phyloP scores from a whole-genome alignment of 768 basidiomycete genomes.

The Mycena chlorophos region DNA sequence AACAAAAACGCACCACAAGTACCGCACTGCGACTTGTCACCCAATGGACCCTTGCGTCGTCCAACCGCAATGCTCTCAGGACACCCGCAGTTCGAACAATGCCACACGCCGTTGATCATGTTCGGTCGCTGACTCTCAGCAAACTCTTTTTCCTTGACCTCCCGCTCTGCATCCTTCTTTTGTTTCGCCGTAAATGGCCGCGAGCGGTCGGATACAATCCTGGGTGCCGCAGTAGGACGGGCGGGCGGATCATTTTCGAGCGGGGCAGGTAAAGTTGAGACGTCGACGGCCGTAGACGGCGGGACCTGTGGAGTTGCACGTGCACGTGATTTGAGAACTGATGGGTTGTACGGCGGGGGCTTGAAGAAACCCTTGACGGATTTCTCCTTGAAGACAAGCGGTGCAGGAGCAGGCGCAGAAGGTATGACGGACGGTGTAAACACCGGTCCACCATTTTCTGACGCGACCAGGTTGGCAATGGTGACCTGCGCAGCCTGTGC shows the following conservation, averaged over 20 bases:
- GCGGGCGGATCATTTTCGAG: conserved; percentile 61
- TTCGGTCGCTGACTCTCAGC: conserved; percentile 82
- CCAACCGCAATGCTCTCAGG: conserved; percentile 86
- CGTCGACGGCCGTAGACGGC: conserved; percentile 67
- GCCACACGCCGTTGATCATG: conserved; percentile 85
- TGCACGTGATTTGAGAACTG: conserved; percentile 62
- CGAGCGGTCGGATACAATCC: conserved; percentile 45
- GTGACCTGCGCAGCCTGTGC: conserved; percentile 80
- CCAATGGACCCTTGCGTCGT: conserved; percentile 84
- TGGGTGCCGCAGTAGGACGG: conserved; percentile 32
- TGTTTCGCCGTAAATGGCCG: conserved; percentile 57
- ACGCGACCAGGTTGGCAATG: conserved; percentile 92
- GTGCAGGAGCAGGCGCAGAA: conserved; percentile 35
- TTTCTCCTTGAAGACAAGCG: conserved; percentile 58
- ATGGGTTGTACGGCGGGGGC: conserved; percentile 56
- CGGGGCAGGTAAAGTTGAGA: conserved; percentile 55
- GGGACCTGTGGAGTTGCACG: conserved; percentile 57
- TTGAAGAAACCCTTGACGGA: conserved; percentile 74
- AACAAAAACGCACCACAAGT: conserved; percentile 77
- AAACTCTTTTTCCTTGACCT: conserved; percentile 83
- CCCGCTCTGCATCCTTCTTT: conserved; percentile 72
- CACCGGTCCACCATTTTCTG: conserved; percentile 72
- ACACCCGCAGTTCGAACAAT: conserved; percentile 93
- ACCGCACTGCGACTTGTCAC: conserved; percentile 88
- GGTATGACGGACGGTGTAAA: conserved; percentile 49